Percentiles rank a stretch among this genome's conserved stretches.
These are phyloP conservation scores for Candida pseudofarinosa DNA, from an alignment of 805 yeast species.

Conservation along the genomic window DNA sequence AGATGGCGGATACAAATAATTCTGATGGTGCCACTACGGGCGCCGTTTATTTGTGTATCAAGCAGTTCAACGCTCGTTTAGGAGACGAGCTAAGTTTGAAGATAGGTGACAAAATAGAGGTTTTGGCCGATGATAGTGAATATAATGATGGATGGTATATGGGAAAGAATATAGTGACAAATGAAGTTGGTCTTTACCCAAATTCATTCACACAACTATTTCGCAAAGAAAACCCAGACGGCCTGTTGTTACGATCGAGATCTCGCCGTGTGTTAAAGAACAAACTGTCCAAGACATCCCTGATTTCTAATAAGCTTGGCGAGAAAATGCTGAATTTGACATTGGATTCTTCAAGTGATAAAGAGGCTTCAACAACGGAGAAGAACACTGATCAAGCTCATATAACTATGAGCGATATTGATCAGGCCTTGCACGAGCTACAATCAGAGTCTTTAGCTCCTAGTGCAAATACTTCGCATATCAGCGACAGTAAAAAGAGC, in stretches of 20 bases:
- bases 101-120: constrained; percentile 83
- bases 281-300: neutral
- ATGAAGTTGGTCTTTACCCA: constrained; percentile 85
- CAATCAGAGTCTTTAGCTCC: constrained; percentile 23
- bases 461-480: neutral
- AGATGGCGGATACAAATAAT: neutral
- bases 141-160: constrained; percentile 97
- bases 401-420: constrained; percentile 65
- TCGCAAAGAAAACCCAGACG: constrained; percentile 13
- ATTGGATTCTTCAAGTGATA: neutral
- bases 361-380: neutral
- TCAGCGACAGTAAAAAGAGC: neutral
- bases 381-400: constrained; percentile 37
- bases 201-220: constrained; percentile 73
- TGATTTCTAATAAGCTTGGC: constrained; percentile 4
- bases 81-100: constrained; percentile 83
- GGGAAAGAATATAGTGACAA: constrained; percentile 72
- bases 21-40: constrained; percentile 11
- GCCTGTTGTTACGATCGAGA: constrained; percentile 39
- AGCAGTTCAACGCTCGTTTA: constrained; percentile 80
- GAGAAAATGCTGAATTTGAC: constrained; percentile 6
- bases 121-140: constrained; percentile 88
- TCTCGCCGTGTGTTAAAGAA: constrained; percentile 45
- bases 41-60: constrained; percentile 58
- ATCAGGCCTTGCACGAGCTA: constrained; percentile 65